Evolutionary conservation across 164 flowering plant genomes (phyloP).

Genomic region (Dillenia suffruticosa): DNA sequence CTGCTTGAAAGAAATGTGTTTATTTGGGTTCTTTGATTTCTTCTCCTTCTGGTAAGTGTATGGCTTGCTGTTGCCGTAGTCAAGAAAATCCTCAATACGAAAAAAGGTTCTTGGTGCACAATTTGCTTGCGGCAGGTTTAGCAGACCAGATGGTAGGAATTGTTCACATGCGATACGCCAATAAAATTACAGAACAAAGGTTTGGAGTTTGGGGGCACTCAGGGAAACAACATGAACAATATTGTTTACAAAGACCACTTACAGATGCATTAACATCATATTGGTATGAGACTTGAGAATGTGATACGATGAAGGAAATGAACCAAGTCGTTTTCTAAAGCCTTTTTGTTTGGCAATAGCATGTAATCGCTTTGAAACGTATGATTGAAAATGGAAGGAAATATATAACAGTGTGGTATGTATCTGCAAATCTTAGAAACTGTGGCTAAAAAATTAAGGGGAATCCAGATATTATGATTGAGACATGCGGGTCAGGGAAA

Average conservation of each 20-base stretch:
- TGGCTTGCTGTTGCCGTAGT: constrained; percentile 83
- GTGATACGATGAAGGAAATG: no score
- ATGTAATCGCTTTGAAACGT: no score
- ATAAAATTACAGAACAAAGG: neutral
- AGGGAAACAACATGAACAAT: no score
- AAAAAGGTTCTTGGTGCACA: constrained; percentile 84
- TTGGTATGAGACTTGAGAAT: neutral
- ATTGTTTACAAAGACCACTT: no score
- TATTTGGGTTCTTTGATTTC: constrained; percentile 79
- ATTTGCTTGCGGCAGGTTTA: constrained; percentile 30
- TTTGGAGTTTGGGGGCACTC: neutral
- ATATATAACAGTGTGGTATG: no score
- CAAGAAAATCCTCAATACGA: constrained; percentile 88
- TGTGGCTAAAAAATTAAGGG: no score
- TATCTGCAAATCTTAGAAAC: no score
- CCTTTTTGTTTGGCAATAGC: no score
- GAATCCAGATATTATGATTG: no score
- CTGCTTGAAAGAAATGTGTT: constrained; percentile 84
- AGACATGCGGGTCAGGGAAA: no score
- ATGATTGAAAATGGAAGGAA: no score
- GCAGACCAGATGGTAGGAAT: neutral
- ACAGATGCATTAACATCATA: neutral
- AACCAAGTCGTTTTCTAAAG: no score
- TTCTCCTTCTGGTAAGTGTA: constrained; percentile 88
- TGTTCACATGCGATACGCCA: neutral